Evolutionary conservation across 805 yeast genomes (phyloP), one percentile per base, ranked within the genome.

Genomic region (Monosporozyma solicola): DNA sequence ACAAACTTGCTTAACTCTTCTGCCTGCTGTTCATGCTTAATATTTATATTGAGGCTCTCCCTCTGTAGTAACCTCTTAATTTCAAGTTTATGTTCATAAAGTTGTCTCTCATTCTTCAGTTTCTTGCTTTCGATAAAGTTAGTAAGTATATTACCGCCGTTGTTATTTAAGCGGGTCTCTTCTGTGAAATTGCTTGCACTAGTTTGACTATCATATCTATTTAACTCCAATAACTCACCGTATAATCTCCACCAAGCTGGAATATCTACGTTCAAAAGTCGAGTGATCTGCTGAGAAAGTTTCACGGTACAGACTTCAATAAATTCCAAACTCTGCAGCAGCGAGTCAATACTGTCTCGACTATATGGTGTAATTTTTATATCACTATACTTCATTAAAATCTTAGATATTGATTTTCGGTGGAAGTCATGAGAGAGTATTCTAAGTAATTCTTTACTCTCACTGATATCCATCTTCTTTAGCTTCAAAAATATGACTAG

Each of bases 1-100:
- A 84, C 67, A 55, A 79, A 83, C 50, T 76, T 79, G 50, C 83
- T 82, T 20, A 84, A 70, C 62, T 83, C 85, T 50, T 80, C 76
- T 0, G 91, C 90, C 3, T 84, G 57, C 1, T 65, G 59, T 59
- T 85, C 92, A 64, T 85, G 87, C n/a, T 70, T 75, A 25, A 58
- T 55, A 51, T 75, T 79, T 25, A 85, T 74, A 3, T 75, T 80
- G 20, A 61, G 55, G 55, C 76, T 79, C 47, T 83, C 57, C 10
- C 64, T 69, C 55, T 73, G 58, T 44, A 84, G 64, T 43, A 70
- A 71, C 33, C 67, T 64, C 48, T 76, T 72, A 24, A 73, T 66
- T n/a, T 73, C 76, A 4, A 73, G 62, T 49, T 73, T 63, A 31
- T 74, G 74, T 3, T 66, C 58, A 5, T 74, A 53, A 5, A 80